These are phyloP conservation scores for Vanrija humicola DNA, from an alignment of 1,284 basidiomycete genomes.

Conservation along the genomic window DNA sequence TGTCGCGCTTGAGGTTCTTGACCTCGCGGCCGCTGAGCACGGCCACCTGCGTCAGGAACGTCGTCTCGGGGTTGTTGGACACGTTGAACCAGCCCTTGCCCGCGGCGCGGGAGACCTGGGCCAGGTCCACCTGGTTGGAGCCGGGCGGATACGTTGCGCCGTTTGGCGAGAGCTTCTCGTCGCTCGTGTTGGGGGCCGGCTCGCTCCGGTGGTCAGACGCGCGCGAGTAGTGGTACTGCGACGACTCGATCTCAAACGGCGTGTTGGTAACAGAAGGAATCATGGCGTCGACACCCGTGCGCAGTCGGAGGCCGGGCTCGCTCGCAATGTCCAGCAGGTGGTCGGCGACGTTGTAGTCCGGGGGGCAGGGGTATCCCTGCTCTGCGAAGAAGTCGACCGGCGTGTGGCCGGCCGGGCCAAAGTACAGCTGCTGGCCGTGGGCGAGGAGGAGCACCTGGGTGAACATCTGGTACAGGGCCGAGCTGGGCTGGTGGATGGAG, in stretches of 20 bases:
- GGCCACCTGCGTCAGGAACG: conserved; percentile 81
- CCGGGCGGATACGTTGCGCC: not conserved
- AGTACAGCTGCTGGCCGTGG: conserved; percentile 72
- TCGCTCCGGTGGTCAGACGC: not conserved
- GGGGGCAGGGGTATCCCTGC: conserved; percentile 54
- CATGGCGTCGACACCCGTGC: conserved; percentile 14
- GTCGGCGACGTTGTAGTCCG: conserved; percentile 84
- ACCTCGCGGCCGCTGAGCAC: conserved; percentile 73
- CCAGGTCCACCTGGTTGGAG: conserved; percentile 15
- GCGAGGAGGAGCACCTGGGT: conserved; percentile 74
- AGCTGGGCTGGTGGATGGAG: conserved; percentile 79
- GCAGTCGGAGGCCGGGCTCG: conserved; percentile 53
- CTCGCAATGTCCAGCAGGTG: conserved; percentile 80
- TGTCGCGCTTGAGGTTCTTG: conserved; percentile 74
- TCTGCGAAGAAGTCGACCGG: conserved; percentile 63
- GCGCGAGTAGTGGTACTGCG: not conserved
- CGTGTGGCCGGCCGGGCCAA: conserved; percentile 64
- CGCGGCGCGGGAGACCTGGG: not conserved
- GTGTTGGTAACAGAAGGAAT: not conserved
- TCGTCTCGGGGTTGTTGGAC: conserved; percentile 50
- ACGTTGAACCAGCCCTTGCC: not conserved
- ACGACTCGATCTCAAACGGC: not conserved
- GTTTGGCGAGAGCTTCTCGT: not conserved
- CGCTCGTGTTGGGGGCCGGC: not conserved
- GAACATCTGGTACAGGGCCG: conserved; percentile 77